A percentile compares a stretch with the other conserved stretches of the same genome.
phyloP scores from a whole-genome alignment of 75 land plant species.

The Pinus albicaulis region DNA sequence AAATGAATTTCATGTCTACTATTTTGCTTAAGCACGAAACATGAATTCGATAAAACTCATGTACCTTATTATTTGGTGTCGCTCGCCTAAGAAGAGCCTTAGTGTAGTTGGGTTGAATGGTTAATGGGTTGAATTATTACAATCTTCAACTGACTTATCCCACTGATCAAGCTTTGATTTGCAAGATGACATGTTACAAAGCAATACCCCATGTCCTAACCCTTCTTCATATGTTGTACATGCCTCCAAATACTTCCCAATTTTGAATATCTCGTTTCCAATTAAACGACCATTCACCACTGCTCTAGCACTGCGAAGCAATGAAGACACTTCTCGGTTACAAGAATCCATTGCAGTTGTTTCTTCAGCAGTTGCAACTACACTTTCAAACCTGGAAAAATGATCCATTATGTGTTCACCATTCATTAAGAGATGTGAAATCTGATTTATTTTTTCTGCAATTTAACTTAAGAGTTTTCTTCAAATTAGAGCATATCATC shows the following conservation, averaged over 20 bases:
- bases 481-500: background rate
- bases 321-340: constrained; percentile 14
- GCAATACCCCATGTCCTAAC: constrained; percentile 34
- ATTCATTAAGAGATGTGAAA: background rate
- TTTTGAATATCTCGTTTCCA: constrained; percentile 58
- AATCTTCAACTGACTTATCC: constrained; percentile 56
- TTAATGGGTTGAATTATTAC: constrained; percentile 41
- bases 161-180: constrained; percentile 48
- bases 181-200: constrained; percentile 65
- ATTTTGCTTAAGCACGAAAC: too few relatives aligned
- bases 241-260: constrained; percentile 37
- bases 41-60: too few relatives aligned
- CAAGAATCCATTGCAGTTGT: constrained; percentile 35
- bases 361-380: constrained; percentile 28
- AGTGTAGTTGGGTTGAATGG: constrained; percentile 32
- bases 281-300: constrained; percentile 31
- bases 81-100: constrained; percentile 57
- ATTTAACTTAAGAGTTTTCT: background rate
- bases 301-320: constrained; percentile 30
- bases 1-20: too few relatives aligned
- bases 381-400: constrained; percentile 47
- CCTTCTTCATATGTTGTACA: constrained; percentile 40
- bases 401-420: background rate
- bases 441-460: background rate
- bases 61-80: too few relatives aligned